These are phyloP conservation scores for Aspergillus proliferans DNA, from an alignment of 2,329 filamentous ascomycete genomes.

Conservation along the genomic window DNA sequence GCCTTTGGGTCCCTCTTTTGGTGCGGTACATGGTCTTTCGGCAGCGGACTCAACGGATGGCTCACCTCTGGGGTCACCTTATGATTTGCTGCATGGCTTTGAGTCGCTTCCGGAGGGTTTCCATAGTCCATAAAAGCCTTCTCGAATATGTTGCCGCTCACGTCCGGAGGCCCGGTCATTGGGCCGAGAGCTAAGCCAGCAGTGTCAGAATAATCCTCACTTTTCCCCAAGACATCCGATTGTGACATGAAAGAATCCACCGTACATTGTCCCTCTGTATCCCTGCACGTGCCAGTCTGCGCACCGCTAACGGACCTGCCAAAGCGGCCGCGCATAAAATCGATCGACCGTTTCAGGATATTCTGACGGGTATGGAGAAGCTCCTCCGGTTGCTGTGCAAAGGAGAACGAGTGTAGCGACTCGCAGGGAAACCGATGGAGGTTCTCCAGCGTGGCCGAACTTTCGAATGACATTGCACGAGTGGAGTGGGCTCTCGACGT, in stretches of 20 bases:
- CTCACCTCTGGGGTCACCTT: background rate
- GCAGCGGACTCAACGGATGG: constrained; percentile 21
- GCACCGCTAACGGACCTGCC: constrained; percentile 74
- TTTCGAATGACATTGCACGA: constrained; percentile 55
- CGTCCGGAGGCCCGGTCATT: constrained; percentile 70
- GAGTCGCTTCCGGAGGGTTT: background rate
- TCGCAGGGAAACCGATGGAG: constrained; percentile 88
- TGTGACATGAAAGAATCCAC: constrained; percentile 71
- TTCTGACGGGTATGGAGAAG: constrained; percentile 86
- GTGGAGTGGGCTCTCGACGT: constrained; percentile 49
- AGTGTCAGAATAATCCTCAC: constrained; percentile 41
- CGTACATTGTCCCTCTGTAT: constrained; percentile 83
- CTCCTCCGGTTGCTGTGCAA: constrained; percentile 91
- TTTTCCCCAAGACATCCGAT: constrained; percentile 67
- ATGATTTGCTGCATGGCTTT: background rate
- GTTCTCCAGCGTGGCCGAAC: constrained; percentile 73
- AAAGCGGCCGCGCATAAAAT: constrained; percentile 91
- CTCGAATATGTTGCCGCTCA: constrained; percentile 79
- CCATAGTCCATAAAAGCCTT: constrained; percentile 59
- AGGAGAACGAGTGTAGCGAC: constrained; percentile 96
- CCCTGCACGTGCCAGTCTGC: constrained; percentile 73
- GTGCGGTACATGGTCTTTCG: constrained; percentile 26
- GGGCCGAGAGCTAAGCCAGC: constrained; percentile 53
- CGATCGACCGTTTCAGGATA: constrained; percentile 84
- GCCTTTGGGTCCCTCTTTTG: constrained; percentile 29